Evolutionary conservation across 192 early-diverging fungal species (phyloP).

Genomic region (Rhizoclosmatium sp.): DNA sequence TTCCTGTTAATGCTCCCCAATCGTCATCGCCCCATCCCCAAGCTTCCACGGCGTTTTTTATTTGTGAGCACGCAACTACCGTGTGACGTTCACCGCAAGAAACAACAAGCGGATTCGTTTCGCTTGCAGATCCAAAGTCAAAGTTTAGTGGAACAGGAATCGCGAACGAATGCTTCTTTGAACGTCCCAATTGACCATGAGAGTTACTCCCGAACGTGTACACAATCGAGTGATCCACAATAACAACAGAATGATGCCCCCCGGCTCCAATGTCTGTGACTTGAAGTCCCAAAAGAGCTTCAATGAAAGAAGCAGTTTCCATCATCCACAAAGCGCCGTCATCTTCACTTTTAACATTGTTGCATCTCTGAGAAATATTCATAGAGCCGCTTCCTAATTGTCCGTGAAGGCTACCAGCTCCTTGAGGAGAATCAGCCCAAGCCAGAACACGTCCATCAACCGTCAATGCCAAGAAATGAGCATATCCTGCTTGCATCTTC

Average conservation of each 20-base stretch:
- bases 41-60: background rate
- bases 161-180: background rate
- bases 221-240: background rate
- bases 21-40: background rate
- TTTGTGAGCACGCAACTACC: background rate
- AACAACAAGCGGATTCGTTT: background rate
- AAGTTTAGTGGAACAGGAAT: background rate
- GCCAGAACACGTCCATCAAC: background rate
- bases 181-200: background rate
- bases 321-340: background rate
- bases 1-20: background rate
- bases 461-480: background rate
- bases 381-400: background rate
- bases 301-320: background rate
- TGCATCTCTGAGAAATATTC: background rate
- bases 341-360: background rate
- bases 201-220: background rate
- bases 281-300: background rate
- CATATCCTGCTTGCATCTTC: background rate
- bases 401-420: background rate
- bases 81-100: background rate
- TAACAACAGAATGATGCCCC: background rate
- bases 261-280: background rate
- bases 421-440: background rate
- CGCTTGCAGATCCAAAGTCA: background rate